Conservation (phyloP, 2,329 filamentous ascomycete genomes). For the Stagonosporopsis vannaccii region DNA sequence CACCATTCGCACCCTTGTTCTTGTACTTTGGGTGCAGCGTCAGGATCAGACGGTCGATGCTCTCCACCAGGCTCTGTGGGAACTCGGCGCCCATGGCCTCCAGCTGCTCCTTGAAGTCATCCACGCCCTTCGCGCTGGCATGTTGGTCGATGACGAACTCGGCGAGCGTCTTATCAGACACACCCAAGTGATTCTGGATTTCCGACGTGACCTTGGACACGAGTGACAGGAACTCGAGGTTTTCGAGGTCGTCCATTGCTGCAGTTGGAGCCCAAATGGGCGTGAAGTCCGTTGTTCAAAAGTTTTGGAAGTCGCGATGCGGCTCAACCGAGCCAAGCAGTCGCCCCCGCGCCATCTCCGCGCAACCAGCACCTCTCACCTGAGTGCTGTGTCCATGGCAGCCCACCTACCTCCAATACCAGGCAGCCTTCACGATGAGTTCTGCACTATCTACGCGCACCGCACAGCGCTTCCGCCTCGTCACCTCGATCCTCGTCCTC, state of each 20-base stretch:
- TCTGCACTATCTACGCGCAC: slow-evolving; percentile 13
- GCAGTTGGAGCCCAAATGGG: slow-evolving; percentile 8
- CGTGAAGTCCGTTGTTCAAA: slow-evolving; percentile 2
- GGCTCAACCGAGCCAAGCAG: slow-evolving; percentile 9
- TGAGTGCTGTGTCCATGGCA: slow-evolving; percentile 1
- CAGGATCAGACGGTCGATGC: slow-evolving; percentile 84
- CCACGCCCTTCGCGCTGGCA: slow-evolving; percentile 71
- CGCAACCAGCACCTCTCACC: slow-evolving; percentile 4
- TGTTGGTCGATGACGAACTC: slow-evolving; percentile 96
- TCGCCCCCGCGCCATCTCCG: slow-evolving; percentile 18
- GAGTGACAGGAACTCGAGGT: slow-evolving; percentile 90
- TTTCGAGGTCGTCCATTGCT: slow-evolving; percentile 86
- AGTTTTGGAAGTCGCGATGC: slow-evolving; percentile 13
- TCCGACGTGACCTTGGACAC: slow-evolving; percentile 95
- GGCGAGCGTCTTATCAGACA: slow-evolving; percentile 92
- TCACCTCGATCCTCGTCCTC: slow-evolving; percentile 28
- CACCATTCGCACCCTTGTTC: slow-evolving; percentile 52
- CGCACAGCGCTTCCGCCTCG: slow-evolving; percentile 12
- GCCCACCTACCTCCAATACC: neutral
- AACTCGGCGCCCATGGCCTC: slow-evolving; percentile 82
- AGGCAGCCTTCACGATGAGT: slow-evolving; percentile 19
- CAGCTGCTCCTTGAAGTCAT: slow-evolving; percentile 79
- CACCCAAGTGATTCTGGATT: slow-evolving; percentile 89
- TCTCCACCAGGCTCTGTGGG: slow-evolving; percentile 85
- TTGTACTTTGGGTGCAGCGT: slow-evolving; percentile 94